Percentiles rank a stretch among this genome's conserved stretches.
phyloP scores from a whole-genome alignment of 305 asterid genomes.

The Petunia hybrid region DNA sequence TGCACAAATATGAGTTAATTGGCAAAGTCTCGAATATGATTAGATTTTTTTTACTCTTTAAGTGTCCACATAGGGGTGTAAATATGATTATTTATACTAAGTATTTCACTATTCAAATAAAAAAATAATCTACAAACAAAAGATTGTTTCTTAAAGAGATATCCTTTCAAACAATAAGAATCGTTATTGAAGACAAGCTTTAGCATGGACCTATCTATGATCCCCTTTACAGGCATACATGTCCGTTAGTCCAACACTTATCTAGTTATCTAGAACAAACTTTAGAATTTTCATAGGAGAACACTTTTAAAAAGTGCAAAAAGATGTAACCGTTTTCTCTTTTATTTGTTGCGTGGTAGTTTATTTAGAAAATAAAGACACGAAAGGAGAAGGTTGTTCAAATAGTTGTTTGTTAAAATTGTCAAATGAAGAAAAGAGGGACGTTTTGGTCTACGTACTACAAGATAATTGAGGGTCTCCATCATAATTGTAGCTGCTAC shows the following conservation, averaged over 20 bases:
- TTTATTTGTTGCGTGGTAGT: constrained; percentile 13
- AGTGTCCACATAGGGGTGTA: not conserved
- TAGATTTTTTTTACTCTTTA: not conserved
- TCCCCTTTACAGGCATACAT: not conserved
- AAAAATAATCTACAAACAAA: not conserved
- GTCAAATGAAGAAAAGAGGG: not conserved
- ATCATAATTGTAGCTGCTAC: not conserved
- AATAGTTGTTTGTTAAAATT: constrained; percentile 5
- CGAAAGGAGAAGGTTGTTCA: not conserved
- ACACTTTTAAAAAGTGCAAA: not conserved
- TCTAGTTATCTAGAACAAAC: not conserved
- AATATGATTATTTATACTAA: not conserved
- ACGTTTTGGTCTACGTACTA: not conserved
- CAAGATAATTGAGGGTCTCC: not conserved
- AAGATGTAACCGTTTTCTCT: constrained; percentile 10
- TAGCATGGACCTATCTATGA: not conserved
- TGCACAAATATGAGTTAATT: not conserved
- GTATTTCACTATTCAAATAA: not conserved
- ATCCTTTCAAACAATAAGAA: not conserved
- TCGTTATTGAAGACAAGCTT: not conserved
- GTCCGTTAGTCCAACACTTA: not conserved
- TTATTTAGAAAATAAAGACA: constrained; percentile 4
- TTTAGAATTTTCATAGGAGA: not conserved
- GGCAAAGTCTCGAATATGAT: not conserved
- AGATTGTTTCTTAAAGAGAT: not conserved